Evolutionary conservation across 129 eudicot genomes (phyloP), one percentile per base, ranked within the genome.

Genomic region (Centella asiatica): DNA sequence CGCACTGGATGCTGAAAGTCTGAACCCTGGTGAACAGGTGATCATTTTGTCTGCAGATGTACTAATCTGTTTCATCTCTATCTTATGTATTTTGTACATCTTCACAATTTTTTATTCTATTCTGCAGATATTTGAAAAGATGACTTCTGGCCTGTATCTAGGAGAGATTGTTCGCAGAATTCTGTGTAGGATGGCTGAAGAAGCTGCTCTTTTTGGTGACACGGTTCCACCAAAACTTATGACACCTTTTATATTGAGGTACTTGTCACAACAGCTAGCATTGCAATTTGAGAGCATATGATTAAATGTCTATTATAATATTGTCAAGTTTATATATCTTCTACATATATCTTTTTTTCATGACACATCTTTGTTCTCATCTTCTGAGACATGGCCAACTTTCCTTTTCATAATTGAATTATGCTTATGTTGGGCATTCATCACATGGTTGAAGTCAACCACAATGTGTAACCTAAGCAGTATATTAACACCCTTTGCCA

Each of bases 11-110:
- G 69, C 70, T 53, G 95, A 87, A 46, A 92, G 98, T 70, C 72
- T 84, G 51, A 87, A 92, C 72, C 94, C 87, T 5, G 83, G 96
- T 42, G 96, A 92, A 77, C 98, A 92, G 87, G 96, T 92, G 48
- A 69, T 33, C 22, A 20, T 22, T 25, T 49, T 26, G 12, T 25
- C 36, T 77, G 28, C 34, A 17, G 37, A 36, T 45, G 14, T 57
- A 14, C 14, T 27, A 27, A 11, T 18, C 39, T 34, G 27, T 60
- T 26, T 57, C 9, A 9, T 13, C 33, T 0, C 54, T 23, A 17
- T 46, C 20, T 24, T 4, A 15, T 2, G n/a, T 39, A 20, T 24
- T 40, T 31, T 23, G 29, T 36, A 23, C 58, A 57, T 49, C 33
- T 25, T 54, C 34, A 44, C 26, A 46, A 62, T 29, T 44, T 23